phyloP scores from a whole-genome alignment of 2,329 filamentous ascomycete species.

The Fusarium virguliforme region DNA sequence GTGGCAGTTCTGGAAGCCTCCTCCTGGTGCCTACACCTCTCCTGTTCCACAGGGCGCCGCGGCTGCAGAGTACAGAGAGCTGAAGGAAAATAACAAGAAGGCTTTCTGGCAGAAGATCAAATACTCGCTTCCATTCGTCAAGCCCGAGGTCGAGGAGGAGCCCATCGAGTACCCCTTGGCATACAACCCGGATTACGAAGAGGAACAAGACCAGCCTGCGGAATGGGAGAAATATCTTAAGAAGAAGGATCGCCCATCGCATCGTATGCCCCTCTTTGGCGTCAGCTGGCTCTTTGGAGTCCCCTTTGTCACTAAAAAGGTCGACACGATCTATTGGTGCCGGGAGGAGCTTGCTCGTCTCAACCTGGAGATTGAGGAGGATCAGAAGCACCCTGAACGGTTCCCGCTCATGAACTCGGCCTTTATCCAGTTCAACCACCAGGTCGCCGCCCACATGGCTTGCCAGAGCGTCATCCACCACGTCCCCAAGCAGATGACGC shows the following conservation, averaged over 20 bases:
- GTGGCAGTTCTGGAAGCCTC: constrained; percentile 78
- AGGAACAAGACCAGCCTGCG: constrained; percentile 74
- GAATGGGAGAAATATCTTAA: constrained; percentile 88
- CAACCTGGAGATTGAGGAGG: constrained; percentile 92
- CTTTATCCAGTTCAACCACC: constrained; percentile 98
- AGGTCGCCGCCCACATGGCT: constrained; percentile 98
- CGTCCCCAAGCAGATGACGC: constrained; percentile 92
- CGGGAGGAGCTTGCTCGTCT: constrained; percentile 88
- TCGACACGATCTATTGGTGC: constrained; percentile 95
- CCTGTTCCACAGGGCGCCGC: constrained; percentile 73
- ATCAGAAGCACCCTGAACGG: constrained; percentile 87
- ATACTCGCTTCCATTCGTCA: constrained; percentile 65
- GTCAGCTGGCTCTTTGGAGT: constrained; percentile 82
- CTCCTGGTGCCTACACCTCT: constrained; percentile 73
- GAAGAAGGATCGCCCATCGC: constrained; percentile 86
- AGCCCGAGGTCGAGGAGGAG: constrained; percentile 59
- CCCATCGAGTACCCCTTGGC: constrained; percentile 73
- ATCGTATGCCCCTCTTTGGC: constrained; percentile 77
- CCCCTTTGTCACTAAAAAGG: constrained; percentile 88
- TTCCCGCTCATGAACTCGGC: constrained; percentile 96
- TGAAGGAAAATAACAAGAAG: constrained; percentile 60
- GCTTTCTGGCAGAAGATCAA: constrained; percentile 69
- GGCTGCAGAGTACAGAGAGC: constrained; percentile 55
- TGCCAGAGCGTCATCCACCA: constrained; percentile 94
- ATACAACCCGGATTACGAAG: constrained; percentile 72